These are phyloP conservation scores for Spatholobus suberectus DNA, from an alignment of 306 rosid species.

Conservation along the genomic window DNA sequence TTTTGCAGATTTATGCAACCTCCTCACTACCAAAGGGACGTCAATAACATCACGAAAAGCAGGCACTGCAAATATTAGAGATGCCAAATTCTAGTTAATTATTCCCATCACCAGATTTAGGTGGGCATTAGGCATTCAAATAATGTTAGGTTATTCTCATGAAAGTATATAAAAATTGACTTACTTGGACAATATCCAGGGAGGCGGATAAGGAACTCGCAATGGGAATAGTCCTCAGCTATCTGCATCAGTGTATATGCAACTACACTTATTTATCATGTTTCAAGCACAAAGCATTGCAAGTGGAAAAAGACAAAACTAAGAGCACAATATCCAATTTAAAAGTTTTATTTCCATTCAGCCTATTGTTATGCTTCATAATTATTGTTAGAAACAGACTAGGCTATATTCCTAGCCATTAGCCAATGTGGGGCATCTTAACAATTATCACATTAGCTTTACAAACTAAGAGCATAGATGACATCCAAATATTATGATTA, in stretches of 20 bases:
- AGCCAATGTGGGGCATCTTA: neutral
- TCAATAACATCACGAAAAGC: conserved; percentile 94
- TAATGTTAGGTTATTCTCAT: conserved; percentile 19
- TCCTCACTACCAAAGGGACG: conserved; percentile 94
- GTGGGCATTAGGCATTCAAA: neutral
- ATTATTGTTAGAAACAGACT: neutral
- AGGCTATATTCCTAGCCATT: neutral
- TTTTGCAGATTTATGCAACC: conserved; percentile 80
- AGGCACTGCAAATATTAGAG: conserved; percentile 70
- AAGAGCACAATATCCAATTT: neutral
- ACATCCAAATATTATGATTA: conserved; percentile 4
- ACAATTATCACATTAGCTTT: neutral
- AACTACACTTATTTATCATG: conserved; percentile 28
- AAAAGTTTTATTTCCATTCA: conserved; percentile 5
- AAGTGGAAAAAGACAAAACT: conserved; percentile 18
- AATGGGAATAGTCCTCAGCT: conserved; percentile 97
- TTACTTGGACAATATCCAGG: conserved; percentile 99
- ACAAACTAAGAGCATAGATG: neutral
- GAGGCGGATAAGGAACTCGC: conserved; percentile 93
- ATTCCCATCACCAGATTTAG: conserved; percentile 11
- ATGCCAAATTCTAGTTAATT: conserved; percentile 22
- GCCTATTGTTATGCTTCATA: conserved; percentile 20
- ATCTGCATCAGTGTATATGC: conserved; percentile 58
- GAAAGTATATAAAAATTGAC: conserved; percentile 31
- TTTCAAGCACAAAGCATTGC: conserved; percentile 23